A percentile compares a stretch with the other conserved stretches of the same genome.
phyloP scores from a whole-genome alignment of 2,329 filamentous ascomycete genomes.

The Neurospora sp. region DNA sequence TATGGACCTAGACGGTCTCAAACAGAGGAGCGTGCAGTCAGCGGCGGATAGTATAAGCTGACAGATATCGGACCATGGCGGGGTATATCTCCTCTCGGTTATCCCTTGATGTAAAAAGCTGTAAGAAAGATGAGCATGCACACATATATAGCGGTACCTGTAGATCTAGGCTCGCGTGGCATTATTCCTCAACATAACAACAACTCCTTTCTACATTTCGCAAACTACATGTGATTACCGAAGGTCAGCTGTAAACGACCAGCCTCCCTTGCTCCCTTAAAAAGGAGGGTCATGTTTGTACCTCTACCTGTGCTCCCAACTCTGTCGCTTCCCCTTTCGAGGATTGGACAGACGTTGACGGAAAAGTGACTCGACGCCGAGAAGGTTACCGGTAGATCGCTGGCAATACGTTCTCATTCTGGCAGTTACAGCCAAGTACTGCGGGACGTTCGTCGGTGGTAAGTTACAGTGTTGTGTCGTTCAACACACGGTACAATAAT shows the following conservation, averaged over 20 bases:
- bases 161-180: background rate
- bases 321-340: background rate
- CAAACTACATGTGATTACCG: background rate
- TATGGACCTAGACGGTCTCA: background rate
- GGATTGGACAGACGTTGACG: background rate
- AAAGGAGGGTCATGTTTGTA: background rate
- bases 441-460: background rate
- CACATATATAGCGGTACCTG: background rate
- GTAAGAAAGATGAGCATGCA: background rate
- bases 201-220: background rate
- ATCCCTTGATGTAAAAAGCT: background rate
- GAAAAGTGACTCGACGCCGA: background rate
- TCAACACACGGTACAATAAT: background rate
- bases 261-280: background rate
- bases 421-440: background rate
- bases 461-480: background rate
- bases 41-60: background rate
- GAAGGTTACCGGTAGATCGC: background rate
- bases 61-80: background rate
- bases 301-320: background rate
- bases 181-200: background rate
- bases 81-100: background rate
- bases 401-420: background rate
- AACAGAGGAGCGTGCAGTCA: background rate
- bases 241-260: background rate